Conservation (phyloP, 2,329 filamentous ascomycete genomes). For the Fusarium praegraminearum region DNA sequence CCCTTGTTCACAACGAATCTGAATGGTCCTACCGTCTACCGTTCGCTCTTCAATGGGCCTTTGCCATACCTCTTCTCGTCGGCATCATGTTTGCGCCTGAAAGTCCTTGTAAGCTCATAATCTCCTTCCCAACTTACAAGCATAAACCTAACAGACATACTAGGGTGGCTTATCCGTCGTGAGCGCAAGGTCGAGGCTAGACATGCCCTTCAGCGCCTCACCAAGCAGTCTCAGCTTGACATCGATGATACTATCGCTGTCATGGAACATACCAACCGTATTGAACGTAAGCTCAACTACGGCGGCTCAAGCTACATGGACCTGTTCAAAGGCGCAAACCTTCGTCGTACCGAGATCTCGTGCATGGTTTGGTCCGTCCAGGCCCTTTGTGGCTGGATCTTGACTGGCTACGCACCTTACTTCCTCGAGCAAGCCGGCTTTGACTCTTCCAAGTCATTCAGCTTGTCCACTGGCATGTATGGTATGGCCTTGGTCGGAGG, state of each 20-base stretch:
- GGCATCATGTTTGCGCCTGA: conserved; percentile 54
- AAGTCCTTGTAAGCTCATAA: conserved; percentile 45
- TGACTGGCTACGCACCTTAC: conserved; percentile 48
- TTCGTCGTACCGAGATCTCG: conserved; percentile 46
- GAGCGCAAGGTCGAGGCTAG: conserved; percentile 50
- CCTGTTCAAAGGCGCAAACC: conserved; percentile 40
- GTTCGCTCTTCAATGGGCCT: conserved; percentile 58
- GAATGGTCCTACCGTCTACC: conserved; percentile 50
- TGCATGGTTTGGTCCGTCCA: conserved; percentile 45
- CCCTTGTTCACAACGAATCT: conserved; percentile 46
- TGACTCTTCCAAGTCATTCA: conserved; percentile 52
- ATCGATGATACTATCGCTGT: conserved; percentile 59
- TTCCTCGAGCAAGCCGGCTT: conserved; percentile 59
- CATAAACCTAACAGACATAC: background rate
- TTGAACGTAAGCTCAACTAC: conserved; percentile 54
- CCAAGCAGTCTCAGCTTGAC: conserved; percentile 45
- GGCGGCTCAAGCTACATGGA: conserved; percentile 48
- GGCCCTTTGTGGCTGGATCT: conserved; percentile 38
- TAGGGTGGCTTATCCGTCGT: conserved; percentile 54
- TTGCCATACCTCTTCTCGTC: conserved; percentile 53
- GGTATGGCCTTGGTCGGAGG: conserved; percentile 56
- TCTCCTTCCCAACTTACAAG: accelerated
- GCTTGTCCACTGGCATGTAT: conserved; percentile 54
- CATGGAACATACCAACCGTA: conserved; percentile 56
- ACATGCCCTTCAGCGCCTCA: conserved; percentile 49